Percentiles rank a stretch among this genome's conserved stretches.
phyloP scores from a whole-genome alignment of 169 alveolate species.

The Cryptosporidium tyzzeri region DNA sequence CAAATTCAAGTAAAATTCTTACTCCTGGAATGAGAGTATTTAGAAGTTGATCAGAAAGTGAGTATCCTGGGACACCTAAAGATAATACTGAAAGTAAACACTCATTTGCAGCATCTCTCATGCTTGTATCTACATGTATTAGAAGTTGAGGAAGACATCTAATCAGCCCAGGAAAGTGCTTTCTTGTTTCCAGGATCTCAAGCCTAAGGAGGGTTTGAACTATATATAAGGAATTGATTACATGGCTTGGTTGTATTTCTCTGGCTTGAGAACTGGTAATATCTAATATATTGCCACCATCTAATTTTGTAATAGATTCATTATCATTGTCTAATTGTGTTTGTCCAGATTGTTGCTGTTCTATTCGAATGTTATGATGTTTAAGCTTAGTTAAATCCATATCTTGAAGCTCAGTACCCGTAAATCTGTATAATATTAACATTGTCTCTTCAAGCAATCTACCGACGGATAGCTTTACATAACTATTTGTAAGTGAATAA shows the following conservation, averaged over 20 bases:
- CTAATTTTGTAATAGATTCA: neutral
- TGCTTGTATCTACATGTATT: constrained; percentile 39
- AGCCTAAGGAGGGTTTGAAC: constrained; percentile 19
- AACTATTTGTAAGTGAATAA: constrained; percentile 44
- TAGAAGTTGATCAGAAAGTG: constrained; percentile 13
- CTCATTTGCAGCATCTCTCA: constrained; percentile 69
- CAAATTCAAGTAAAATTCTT: constrained; percentile 27
- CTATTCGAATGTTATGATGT: neutral
- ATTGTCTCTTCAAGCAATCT: constrained; percentile 31
- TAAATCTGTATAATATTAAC: constrained; percentile 29
- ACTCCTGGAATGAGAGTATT: constrained; percentile 2
- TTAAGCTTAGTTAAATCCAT: constrained; percentile 5
- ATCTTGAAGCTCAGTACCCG: constrained; percentile 29
- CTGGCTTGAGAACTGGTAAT: constrained; percentile 8
- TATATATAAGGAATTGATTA: constrained; percentile 23
- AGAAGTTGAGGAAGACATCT: constrained; percentile 51
- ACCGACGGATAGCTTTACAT: constrained; percentile 41
- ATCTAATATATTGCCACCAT: constrained; percentile 20
- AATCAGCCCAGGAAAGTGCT: constrained; percentile 24
- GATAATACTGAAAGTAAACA: constrained; percentile 15
- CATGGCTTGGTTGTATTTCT: constrained; percentile 53
- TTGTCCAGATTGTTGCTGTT: neutral
- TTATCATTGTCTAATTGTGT: neutral
- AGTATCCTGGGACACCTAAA: constrained; percentile 63
- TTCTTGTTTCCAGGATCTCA: constrained; percentile 56